Evolutionary conservation across 441 rosid species (phyloP).

Genomic region (Isatis lusitanica): DNA sequence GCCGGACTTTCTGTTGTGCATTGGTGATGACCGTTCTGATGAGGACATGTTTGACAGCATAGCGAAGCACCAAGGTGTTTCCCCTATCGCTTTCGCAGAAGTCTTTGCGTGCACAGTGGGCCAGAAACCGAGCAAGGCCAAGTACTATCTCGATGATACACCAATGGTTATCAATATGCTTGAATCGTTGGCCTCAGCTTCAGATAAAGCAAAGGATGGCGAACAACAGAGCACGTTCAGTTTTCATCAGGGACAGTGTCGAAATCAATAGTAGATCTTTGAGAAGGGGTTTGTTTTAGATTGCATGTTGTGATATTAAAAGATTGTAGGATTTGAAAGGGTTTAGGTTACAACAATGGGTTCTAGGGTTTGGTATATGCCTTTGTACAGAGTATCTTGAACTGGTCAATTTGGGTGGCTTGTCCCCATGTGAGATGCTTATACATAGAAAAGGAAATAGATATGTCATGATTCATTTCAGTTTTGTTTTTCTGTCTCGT

Average conservation of each 20-base stretch:
- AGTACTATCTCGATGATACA: conserved; percentile 75
- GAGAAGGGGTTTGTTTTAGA: conserved; percentile 34
- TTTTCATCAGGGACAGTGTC: conserved; percentile 31
- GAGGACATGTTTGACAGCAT: conserved; percentile 86
- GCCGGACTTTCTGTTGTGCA: conserved; percentile 70
- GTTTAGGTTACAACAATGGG: conserved; percentile 19
- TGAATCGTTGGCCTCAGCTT: conserved; percentile 47
- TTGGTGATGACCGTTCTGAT: conserved; percentile 84
- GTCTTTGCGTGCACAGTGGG: conserved; percentile 84
- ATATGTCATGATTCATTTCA: conserved; percentile 28
- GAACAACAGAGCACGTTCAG: conserved; percentile 26
- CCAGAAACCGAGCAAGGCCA: conserved; percentile 87
- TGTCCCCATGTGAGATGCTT: conserved; percentile 35
- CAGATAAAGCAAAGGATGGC: conserved; percentile 30
- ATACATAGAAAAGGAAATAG: conserved; percentile 35
- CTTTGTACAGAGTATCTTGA: conserved; percentile 37
- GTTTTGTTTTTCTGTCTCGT: background rate
- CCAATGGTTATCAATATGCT: conserved; percentile 59
- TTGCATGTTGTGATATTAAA: conserved; percentile 30
- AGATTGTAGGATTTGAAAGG: conserved; percentile 26
- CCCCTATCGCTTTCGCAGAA: conserved; percentile 41
- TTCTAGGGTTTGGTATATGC: conserved; percentile 21
- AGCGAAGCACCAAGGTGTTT: conserved; percentile 43
- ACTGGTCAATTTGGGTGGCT: conserved; percentile 19
- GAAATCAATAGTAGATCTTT: conserved; percentile 27